These are phyloP conservation scores for Rugonectria rugulosa DNA, from an alignment of 2,329 filamentous ascomycete genomes.

Conservation along the genomic window DNA sequence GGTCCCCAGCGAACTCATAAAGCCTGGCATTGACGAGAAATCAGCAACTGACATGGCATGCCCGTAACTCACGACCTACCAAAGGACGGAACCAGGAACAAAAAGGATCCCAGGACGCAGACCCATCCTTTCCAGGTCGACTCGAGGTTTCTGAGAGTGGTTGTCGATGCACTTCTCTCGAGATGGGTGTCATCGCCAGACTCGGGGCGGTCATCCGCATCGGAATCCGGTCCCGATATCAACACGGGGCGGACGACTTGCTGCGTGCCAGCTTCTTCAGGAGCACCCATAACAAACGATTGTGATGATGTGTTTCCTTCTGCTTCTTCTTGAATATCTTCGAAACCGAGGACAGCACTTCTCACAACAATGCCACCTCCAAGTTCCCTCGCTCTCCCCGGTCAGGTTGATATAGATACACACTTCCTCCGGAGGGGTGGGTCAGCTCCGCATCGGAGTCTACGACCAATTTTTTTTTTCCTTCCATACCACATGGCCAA, in stretches of 20 bases:
- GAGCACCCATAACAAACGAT: background rate
- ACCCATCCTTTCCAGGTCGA: conserved; percentile 31
- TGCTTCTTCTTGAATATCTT: background rate
- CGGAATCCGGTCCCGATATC: conserved; percentile 27
- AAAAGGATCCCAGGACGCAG: conserved; percentile 35
- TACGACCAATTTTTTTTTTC: conserved; percentile 11
- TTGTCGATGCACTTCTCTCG: conserved; percentile 19
- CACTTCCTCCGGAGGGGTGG: conserved; percentile 2
- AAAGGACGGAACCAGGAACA: conserved; percentile 33
- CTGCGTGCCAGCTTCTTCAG: background rate
- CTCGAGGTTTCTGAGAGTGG: conserved; percentile 26
- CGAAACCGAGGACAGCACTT: background rate
- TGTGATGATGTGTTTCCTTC: background rate
- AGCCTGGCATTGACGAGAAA: conserved; percentile 42
- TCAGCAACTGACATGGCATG: too few relatives aligned
- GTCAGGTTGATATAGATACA: conserved; percentile 9
- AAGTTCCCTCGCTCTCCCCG: background rate
- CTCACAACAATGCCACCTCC: background rate
- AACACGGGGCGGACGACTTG: background rate
- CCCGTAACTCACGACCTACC: conserved; percentile 21
- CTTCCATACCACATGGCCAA: conserved; percentile 9
- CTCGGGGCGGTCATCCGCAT: conserved; percentile 7
- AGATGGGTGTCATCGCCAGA: conserved; percentile 22
- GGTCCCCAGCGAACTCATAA: conserved; percentile 57
- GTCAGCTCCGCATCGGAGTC: conserved; percentile 18